phyloP scores from a whole-genome alignment of 345 rosid species.

The Limnanthes douglasii region DNA sequence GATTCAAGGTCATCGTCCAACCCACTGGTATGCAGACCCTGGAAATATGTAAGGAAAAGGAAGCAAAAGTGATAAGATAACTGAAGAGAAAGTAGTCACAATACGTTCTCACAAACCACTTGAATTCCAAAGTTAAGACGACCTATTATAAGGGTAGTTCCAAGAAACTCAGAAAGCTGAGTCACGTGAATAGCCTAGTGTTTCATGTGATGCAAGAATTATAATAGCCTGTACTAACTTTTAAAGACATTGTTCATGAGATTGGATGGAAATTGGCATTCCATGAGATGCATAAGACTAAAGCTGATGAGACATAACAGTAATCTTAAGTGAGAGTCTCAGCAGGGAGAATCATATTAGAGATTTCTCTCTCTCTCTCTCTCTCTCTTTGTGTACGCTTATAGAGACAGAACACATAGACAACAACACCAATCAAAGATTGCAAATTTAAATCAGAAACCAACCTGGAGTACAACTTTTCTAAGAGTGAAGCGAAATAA shows the following conservation, averaged over 20 bases:
- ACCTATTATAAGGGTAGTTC: too few species aligned
- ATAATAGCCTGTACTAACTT: neutral
- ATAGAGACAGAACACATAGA: slow-evolving; percentile 2
- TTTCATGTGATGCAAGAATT: neutral
- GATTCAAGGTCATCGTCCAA: slow-evolving; percentile 47
- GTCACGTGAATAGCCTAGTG: too few species aligned
- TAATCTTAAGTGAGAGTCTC: too few species aligned
- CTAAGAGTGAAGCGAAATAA: slow-evolving; percentile 50
- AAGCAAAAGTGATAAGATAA: slow-evolving; percentile 3
- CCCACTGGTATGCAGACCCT: slow-evolving; percentile 70
- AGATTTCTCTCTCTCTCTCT: too few species aligned
- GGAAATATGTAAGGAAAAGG: slow-evolving; percentile 10
- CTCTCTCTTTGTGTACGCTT: too few species aligned
- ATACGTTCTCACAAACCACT: neutral
- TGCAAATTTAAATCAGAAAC: slow-evolving; percentile 1
- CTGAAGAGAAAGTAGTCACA: neutral
- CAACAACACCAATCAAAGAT: neutral
- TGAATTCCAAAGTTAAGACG: neutral
- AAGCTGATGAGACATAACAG: too few species aligned
- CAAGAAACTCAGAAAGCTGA: too few species aligned
- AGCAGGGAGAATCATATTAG: too few species aligned
- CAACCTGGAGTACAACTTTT: slow-evolving; percentile 62
- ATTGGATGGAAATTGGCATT: too few species aligned
- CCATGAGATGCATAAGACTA: too few species aligned
- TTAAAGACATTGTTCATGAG: too few species aligned